A percentile compares a stretch with the other conserved stretches of the same genome.
These are phyloP conservation scores for Oemleria cerasiformis DNA, from an alignment of 306 rosid species.

Conservation along the genomic window DNA sequence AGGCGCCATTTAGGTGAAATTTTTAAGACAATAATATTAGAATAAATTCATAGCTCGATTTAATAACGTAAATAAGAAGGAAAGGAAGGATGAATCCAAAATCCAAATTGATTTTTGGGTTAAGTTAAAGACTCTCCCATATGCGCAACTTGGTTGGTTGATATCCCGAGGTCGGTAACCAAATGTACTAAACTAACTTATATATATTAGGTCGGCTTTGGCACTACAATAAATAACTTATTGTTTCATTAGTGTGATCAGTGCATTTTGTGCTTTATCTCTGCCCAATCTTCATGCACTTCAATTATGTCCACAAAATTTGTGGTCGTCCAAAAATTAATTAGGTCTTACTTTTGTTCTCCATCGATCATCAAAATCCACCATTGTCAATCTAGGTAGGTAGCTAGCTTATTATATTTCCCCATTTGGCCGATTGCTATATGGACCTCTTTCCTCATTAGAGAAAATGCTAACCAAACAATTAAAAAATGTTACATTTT, in stretches of 20 bases:
- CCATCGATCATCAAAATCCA: neutral
- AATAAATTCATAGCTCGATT: too few relatives aligned
- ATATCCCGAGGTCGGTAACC: conserved; percentile 42
- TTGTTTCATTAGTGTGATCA: neutral
- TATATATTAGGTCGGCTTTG: neutral
- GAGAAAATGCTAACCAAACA: neutral
- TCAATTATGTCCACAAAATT: neutral
- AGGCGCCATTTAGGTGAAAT: too few relatives aligned
- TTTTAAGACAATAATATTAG: too few relatives aligned
- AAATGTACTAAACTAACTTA: neutral
- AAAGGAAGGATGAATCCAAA: too few relatives aligned
- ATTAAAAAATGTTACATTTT: neutral
- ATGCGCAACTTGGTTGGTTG: conserved; percentile 43
- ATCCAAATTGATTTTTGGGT: neutral
- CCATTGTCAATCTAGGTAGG: neutral
- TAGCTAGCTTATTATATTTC: too few relatives aligned
- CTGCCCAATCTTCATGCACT: neutral
- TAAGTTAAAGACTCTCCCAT: conserved; percentile 8
- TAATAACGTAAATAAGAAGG: too few relatives aligned
- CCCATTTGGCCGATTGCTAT: neutral
- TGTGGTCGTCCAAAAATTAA: neutral
- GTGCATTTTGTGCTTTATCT: neutral
- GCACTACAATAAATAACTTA: conserved; percentile 2
- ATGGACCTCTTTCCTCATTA: neutral
- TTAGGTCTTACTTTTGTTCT: neutral